Conservation (phyloP, 2,329 filamentous ascomycete species). For the Cladophialophora bantiana region DNA sequence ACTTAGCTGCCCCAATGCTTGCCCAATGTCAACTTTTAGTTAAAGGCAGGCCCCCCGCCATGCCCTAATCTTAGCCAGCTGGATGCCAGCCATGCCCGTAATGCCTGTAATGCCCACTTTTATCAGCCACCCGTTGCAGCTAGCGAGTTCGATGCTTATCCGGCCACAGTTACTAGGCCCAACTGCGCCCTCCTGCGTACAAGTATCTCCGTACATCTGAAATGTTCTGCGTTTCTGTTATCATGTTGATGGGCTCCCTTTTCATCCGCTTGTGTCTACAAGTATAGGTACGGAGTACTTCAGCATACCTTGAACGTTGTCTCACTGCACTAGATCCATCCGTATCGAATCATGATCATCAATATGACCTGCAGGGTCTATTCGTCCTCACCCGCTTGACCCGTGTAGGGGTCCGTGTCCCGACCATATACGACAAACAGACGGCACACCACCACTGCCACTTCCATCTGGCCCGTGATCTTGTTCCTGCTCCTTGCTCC, state of each 20-base stretch:
- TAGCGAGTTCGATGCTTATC: conserved; percentile 10
- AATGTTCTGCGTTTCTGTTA: background rate
- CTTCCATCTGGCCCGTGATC: conserved; percentile 22
- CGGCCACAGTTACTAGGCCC: background rate
- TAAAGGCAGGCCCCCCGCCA: conserved; percentile 1
- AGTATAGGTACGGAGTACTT: background rate
- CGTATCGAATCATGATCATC: background rate
- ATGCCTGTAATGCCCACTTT: conserved; percentile 9
- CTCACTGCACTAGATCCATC: background rate
- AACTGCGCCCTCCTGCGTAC: conserved; percentile 10
- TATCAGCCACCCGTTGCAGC: background rate
- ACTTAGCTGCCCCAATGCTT: background rate
- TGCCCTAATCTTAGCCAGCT: conserved; percentile 24
- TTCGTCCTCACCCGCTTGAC: conserved; percentile 14
- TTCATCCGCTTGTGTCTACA: background rate
- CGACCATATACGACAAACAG: conserved; percentile 2
- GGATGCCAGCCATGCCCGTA: conserved; percentile 4
- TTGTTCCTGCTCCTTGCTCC: background rate
- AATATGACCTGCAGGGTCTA: conserved; percentile 21
- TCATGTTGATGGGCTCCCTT: background rate
- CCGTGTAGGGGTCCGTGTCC: conserved; percentile 17
- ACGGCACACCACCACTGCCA: conserved; percentile 11
- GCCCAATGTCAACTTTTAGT: conserved; percentile 1
- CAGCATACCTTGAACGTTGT: background rate
- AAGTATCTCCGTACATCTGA: background rate